These are phyloP conservation scores for Brassica juncea DNA, from an alignment of 345 rosid genomes.

Conservation along the genomic window DNA sequence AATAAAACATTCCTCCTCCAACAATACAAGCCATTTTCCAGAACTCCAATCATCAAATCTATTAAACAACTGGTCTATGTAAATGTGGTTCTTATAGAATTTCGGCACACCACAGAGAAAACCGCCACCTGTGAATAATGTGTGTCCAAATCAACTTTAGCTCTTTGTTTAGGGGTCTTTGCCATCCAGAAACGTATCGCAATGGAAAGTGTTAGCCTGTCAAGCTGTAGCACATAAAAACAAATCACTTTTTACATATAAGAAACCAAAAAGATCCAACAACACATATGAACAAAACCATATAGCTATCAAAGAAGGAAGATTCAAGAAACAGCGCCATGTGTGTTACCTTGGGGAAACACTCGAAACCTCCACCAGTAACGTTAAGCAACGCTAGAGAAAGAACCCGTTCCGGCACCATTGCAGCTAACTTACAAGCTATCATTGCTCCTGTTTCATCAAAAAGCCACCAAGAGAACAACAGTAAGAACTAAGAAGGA, in stretches of 20 bases:
- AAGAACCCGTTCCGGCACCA: slow-evolving; percentile 77
- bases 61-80: background rate
- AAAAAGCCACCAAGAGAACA: slow-evolving; percentile 5
- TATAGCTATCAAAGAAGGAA: slow-evolving; percentile 21
- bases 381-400: slow-evolving; percentile 92
- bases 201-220: slow-evolving; percentile 61
- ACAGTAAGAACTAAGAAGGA: background rate
- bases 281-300: background rate
- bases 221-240: slow-evolving; percentile 56
- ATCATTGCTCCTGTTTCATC: slow-evolving; percentile 82
- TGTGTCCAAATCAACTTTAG: slow-evolving; percentile 96
- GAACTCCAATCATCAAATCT: background rate
- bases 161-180: slow-evolving; percentile 89
- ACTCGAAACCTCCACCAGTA: slow-evolving; percentile 95
- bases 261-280: slow-evolving; percentile 8
- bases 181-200: slow-evolving; percentile 87
- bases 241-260: background rate
- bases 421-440: slow-evolving; percentile 87
- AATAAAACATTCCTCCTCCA: background rate
- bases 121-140: slow-evolving; percentile 72
- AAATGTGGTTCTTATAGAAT: background rate
- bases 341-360: slow-evolving; percentile 76
- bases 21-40: background rate
- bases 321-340: slow-evolving; percentile 1
- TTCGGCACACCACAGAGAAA: background rate